These are phyloP conservation scores for Syzygium jambos DNA, from an alignment of 345 rosid species.

Conservation along the genomic window DNA sequence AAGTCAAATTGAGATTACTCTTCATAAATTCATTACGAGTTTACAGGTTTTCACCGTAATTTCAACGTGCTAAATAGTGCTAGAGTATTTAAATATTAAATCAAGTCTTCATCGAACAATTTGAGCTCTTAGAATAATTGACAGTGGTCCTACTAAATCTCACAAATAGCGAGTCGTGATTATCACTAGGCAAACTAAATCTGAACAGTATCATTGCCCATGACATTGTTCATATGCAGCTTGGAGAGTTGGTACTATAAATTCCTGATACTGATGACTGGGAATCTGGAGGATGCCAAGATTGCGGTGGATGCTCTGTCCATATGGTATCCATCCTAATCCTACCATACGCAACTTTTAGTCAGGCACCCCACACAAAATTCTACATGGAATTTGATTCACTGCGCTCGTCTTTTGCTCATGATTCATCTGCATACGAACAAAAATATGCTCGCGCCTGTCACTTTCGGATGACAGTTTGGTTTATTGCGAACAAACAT, in stretches of 20 bases:
- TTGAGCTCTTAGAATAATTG: too few species aligned
- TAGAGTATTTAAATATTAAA: too few species aligned
- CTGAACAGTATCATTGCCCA: background rate
- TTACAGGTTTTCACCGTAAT: background rate
- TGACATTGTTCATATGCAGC: conserved; percentile 17
- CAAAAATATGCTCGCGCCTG: background rate
- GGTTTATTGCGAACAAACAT: too few species aligned
- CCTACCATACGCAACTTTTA: background rate
- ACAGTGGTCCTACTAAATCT: too few species aligned
- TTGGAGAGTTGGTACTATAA: conserved; percentile 90
- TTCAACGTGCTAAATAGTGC: background rate
- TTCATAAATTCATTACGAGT: background rate
- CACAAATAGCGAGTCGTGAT: background rate
- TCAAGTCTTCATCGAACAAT: too few species aligned
- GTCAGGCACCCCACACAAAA: background rate
- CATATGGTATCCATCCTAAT: conserved; percentile 40
- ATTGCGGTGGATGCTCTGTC: conserved; percentile 76
- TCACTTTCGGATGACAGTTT: too few species aligned
- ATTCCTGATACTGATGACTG: conserved; percentile 74
- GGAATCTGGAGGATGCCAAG: conserved; percentile 60
- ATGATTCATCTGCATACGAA: background rate
- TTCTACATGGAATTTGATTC: background rate
- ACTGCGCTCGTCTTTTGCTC: background rate
- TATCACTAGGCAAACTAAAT: background rate
- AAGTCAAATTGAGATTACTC: background rate